phyloP scores from a whole-genome alignment of 495 filamentous ascomycete species.

The Choiromyces venosus region DNA sequence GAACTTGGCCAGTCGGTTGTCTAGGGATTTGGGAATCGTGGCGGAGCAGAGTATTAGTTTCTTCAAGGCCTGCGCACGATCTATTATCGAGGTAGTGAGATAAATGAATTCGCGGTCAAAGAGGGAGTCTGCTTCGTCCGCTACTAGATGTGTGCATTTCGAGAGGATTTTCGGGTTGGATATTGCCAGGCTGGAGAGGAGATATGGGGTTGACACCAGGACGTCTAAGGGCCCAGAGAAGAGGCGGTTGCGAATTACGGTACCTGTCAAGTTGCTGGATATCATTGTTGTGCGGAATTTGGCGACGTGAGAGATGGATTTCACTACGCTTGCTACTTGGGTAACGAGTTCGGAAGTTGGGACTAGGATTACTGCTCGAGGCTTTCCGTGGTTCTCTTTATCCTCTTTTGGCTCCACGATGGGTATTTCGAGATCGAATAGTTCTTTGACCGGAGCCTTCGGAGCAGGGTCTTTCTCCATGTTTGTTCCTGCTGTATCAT shows the following conservation, averaged over 20 bases:
- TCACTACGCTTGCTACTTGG: conserved; percentile 74
- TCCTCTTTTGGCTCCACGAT: conserved; percentile 48
- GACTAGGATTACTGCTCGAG: conserved; percentile 79
- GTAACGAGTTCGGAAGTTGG: conserved; percentile 90
- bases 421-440: conserved; percentile 51
- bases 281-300: conserved; percentile 77
- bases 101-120: conserved; percentile 86
- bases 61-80: conserved; percentile 69
- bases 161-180: conserved; percentile 82
- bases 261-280: conserved; percentile 65
- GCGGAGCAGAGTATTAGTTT: conserved; percentile 95
- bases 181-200: conserved; percentile 77
- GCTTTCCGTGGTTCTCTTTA: conserved; percentile 62
- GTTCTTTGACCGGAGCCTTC: conserved; percentile 49
- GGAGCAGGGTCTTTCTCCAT: conserved; percentile 48
- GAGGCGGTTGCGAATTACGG: conserved; percentile 77
- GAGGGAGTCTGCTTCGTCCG: conserved; percentile 93
- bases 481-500: conserved; percentile 53
- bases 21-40: conserved; percentile 84
- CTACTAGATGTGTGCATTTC: conserved; percentile 75
- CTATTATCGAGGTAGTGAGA: conserved; percentile 72
- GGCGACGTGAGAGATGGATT: conserved; percentile 69
- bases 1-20: conserved; percentile 68
- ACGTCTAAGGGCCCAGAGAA: conserved; percentile 77
- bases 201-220: conserved; percentile 78